These are phyloP conservation scores for Diaporthe nobilis DNA, from an alignment of 2,329 filamentous ascomycete species.

Conservation along the genomic window DNA sequence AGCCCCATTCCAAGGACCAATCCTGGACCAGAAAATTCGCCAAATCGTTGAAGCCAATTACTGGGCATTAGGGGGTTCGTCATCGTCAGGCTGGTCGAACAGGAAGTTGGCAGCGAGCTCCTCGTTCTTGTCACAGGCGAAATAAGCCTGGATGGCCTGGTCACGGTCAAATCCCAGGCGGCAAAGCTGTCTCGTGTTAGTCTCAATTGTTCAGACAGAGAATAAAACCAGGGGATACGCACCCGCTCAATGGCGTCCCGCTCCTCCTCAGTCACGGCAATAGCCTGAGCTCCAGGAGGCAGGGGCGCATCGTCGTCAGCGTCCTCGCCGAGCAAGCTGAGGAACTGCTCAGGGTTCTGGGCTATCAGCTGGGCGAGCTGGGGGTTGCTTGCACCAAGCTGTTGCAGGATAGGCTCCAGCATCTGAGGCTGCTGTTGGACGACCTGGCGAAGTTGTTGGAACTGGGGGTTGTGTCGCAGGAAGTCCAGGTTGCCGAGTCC, in stretches of 20 bases:
- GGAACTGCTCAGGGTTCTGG: constrained; percentile 92
- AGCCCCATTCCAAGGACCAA: constrained; percentile 3
- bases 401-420: constrained; percentile 97
- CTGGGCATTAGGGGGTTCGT: constrained; percentile 66
- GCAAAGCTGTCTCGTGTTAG: constrained; percentile 75
- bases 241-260: constrained; percentile 96
- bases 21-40: background rate
- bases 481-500: constrained; percentile 89
- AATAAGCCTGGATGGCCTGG: constrained; percentile 97
- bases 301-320: constrained; percentile 86
- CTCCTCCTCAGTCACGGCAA: constrained; percentile 95
- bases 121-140: constrained; percentile 99
- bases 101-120: constrained; percentile 98
- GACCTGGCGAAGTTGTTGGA: constrained; percentile 96
- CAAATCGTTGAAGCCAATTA: constrained; percentile 47
- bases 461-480: constrained; percentile 94
- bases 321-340: constrained; percentile 90
- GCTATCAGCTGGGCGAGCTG: constrained; percentile 94
- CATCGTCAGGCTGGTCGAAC: constrained; percentile 95
- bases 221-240: constrained; percentile 54
- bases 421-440: constrained; percentile 98
- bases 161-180: constrained; percentile 94
- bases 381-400: constrained; percentile 94
- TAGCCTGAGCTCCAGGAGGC: constrained; percentile 89
- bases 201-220: constrained; percentile 33